A percentile compares a stretch with the other conserved stretches of the same genome.
Conservation (phyloP, 2,329 filamentous ascomycete species). For the Alternaria ethzedia region DNA sequence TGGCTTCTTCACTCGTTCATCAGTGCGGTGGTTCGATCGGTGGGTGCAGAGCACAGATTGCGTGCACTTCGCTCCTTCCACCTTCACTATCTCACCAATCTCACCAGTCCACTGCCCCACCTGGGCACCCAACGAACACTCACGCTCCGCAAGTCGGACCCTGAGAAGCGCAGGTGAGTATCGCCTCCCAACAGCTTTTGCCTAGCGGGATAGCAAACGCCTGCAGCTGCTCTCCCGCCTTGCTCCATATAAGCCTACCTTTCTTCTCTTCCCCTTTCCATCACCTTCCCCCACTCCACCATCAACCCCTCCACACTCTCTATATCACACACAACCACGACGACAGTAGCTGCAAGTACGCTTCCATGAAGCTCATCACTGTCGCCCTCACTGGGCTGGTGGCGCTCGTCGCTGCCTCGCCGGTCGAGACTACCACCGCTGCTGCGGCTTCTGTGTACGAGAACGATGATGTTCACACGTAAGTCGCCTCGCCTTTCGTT, state of each 20-base stretch:
- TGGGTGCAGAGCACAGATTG: not conserved
- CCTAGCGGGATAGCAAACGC: not conserved
- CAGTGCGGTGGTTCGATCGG: not conserved
- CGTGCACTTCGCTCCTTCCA: not conserved
- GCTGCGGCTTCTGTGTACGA: not conserved
- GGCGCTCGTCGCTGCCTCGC: conserved; percentile 2
- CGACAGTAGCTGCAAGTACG: not conserved
- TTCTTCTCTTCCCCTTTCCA: not conserved
- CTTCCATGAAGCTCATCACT: conserved; percentile 12
- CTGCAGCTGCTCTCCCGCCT: not conserved
- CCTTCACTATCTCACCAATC: not conserved
- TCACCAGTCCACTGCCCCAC: not conserved
- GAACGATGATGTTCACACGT: not conserved
- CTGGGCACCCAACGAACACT: not conserved
- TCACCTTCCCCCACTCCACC: not conserved
- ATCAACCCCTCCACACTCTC: not conserved
- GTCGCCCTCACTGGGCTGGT: conserved; percentile 7
- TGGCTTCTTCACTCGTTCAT: not conserved
- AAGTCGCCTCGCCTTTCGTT: not conserved
- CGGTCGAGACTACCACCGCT: not conserved
- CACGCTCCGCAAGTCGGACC: not conserved
- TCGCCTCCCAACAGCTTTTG: not conserved
- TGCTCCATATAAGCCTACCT: not conserved
- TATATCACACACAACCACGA: not conserved
- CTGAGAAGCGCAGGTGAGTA: not conserved